Evolutionary conservation across 108 stramenopile species (phyloP).

Genomic region (Cylindrotheca closterium): DNA sequence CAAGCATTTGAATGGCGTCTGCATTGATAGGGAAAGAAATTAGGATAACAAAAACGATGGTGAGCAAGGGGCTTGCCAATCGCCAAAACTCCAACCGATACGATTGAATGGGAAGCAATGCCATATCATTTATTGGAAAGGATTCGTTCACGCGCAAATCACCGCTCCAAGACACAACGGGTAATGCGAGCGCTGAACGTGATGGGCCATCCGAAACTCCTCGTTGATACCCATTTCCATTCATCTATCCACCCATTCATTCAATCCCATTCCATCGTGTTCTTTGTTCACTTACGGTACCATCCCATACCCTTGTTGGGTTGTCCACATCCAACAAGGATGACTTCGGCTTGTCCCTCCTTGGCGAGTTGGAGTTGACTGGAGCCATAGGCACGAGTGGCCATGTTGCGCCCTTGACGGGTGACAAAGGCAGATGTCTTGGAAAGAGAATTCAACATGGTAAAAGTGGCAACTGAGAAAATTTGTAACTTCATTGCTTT

Average conservation of each 20-base stretch:
- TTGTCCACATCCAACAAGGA: constrained; percentile 85
- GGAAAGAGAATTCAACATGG: constrained; percentile 39
- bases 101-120: too few species aligned
- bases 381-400: constrained; percentile 26
- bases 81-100: too few species aligned
- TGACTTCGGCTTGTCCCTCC: constrained; percentile 87
- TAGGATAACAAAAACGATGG: not conserved
- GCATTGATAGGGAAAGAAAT: not conserved
- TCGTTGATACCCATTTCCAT: too few species aligned
- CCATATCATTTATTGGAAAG: too few species aligned
- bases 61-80: too few species aligned
- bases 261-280: not conserved
- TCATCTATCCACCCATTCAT: too few species aligned
- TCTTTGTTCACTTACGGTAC: constrained; percentile 12
- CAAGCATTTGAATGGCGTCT: constrained; percentile 84
- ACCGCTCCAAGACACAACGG: too few species aligned
- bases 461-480: constrained; percentile 6
- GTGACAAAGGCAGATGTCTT: constrained; percentile 31
- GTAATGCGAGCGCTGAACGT: too few species aligned
- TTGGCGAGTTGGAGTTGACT: constrained; percentile 26
- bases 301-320: constrained; percentile 72
- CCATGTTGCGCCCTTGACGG: constrained; percentile 17
- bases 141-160: too few species aligned
- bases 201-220: too few species aligned
- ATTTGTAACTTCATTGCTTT: constrained; percentile 14